These are phyloP conservation scores for Rostrohypoxylon terebratum DNA, from an alignment of 495 filamentous ascomycete species.

Conservation along the genomic window DNA sequence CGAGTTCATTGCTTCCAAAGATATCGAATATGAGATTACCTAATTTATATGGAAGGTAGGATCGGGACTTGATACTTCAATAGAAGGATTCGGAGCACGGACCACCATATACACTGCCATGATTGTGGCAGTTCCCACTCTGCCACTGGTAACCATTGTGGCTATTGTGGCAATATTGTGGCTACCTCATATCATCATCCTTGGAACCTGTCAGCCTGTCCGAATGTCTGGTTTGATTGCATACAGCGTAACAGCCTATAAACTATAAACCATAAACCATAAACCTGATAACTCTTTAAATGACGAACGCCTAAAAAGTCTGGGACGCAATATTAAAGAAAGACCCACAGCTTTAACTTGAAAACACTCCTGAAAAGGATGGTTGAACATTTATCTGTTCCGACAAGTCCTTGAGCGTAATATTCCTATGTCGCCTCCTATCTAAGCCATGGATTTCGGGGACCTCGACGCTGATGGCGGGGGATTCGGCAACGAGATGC, in stretches of 20 bases:
- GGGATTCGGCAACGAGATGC: slow-evolving; percentile 56
- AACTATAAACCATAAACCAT: no score
- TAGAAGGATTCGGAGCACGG: slow-evolving; percentile 18
- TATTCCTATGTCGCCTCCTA: slow-evolving; percentile 48
- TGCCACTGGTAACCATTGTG: no score
- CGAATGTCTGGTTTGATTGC: slow-evolving; percentile 27
- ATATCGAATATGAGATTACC: background rate
- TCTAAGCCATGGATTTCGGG: slow-evolving; percentile 67
- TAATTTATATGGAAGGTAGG: slow-evolving; percentile 1
- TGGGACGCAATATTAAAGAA: slow-evolving; percentile 35
- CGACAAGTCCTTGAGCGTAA: slow-evolving; percentile 39
- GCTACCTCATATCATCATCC: slow-evolving; percentile 8
- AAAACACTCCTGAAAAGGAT: slow-evolving; percentile 39
- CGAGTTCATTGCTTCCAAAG: background rate
- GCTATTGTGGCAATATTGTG: slow-evolving; percentile 35
- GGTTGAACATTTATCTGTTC: slow-evolving; percentile 20
- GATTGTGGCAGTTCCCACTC: slow-evolving; percentile 36
- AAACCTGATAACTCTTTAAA: slow-evolving; percentile 30
- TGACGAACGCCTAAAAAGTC: slow-evolving; percentile 39
- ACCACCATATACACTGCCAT: slow-evolving; percentile 18
- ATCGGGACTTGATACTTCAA: no score
- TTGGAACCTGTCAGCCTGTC: background rate
- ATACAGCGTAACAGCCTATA: no score
- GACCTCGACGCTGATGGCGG: slow-evolving; percentile 57
- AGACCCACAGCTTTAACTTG: slow-evolving; percentile 37